Evolutionary conservation across 805 yeast species (phyloP).

Genomic region (Candida stauntonica): DNA sequence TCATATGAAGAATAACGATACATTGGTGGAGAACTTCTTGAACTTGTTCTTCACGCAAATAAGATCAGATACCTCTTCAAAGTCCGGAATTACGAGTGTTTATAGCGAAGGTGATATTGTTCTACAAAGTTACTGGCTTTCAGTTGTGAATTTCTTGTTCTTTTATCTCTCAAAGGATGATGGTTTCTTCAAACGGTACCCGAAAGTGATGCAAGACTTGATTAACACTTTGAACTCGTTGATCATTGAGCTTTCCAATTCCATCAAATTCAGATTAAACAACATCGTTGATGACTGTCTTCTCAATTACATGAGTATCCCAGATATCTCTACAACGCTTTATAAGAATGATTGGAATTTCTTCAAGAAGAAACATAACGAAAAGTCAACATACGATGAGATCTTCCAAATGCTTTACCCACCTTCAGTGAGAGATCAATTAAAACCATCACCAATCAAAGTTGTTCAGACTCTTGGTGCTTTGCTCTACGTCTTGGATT

Average conservation of each 20-base stretch:
- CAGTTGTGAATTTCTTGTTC: conserved; percentile 69
- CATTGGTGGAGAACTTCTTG: conserved; percentile 53
- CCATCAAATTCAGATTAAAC: conserved; percentile 58
- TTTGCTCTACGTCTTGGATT: conserved; percentile 73
- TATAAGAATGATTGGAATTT: conserved; percentile 73
- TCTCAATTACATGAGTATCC: conserved; percentile 74
- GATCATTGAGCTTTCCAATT: conserved; percentile 60
- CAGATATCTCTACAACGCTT: conserved; percentile 70
- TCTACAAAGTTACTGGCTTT: conserved; percentile 80
- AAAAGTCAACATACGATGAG: conserved; percentile 58
- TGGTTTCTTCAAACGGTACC: conserved; percentile 48
- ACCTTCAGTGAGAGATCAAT: conserved; percentile 73
- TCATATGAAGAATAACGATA: conserved; percentile 47
- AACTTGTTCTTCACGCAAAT: conserved; percentile 59
- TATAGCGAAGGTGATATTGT: conserved; percentile 57
- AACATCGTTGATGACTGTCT: conserved; percentile 59
- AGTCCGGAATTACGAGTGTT: conserved; percentile 49
- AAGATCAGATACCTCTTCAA: conserved; percentile 55
- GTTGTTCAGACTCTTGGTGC: conserved; percentile 88
- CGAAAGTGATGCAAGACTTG: conserved; percentile 56
- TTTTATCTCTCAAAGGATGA: conserved; percentile 74
- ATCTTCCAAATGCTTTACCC: conserved; percentile 76
- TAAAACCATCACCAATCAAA: conserved; percentile 85
- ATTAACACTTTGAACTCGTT: conserved; percentile 53
- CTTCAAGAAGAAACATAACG: conserved; percentile 40